Percentiles rank a stretch among this genome's conserved stretches.
These are phyloP conservation scores for Conidiobolus coronatus DNA, from an alignment of 371 early-diverging fungal genomes.

Conservation along the genomic window DNA sequence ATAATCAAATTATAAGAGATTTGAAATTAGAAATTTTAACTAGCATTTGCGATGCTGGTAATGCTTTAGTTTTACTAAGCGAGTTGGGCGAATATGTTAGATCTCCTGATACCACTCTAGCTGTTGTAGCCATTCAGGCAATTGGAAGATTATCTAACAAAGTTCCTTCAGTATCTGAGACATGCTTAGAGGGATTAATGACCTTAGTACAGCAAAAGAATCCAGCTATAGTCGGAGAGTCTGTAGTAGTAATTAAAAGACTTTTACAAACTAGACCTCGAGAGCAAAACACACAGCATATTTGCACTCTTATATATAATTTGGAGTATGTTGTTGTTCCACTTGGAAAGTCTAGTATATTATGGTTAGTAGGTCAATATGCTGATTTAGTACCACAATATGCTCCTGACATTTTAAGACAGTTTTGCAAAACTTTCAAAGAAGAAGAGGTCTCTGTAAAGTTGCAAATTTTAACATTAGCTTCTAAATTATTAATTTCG, in stretches of 20 bases:
- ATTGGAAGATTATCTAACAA: constrained; percentile 39
- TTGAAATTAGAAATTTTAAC: constrained; percentile 69
- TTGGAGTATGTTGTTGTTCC: constrained; percentile 40
- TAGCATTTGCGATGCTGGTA: constrained; percentile 16
- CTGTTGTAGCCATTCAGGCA: constrained; percentile 41
- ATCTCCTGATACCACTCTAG: constrained; percentile 34
- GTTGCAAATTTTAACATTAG: constrained; percentile 57
- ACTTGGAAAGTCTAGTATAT: constrained; percentile 41
- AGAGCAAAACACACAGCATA: constrained; percentile 18
- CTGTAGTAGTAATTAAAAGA: constrained; percentile 48
- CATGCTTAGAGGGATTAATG: constrained; percentile 31
- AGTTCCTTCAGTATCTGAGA: constrained; percentile 32
- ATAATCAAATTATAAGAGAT: constrained; percentile 50
- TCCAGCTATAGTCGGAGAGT: constrained; percentile 50
- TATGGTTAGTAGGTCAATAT: constrained; percentile 72
- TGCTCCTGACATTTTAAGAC: constrained; percentile 65
- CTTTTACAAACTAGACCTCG: constrained; percentile 31
- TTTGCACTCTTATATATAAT: constrained; percentile 34
- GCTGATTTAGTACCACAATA: constrained; percentile 23
- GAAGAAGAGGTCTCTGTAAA: constrained; percentile 41
- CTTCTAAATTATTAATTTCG: constrained; percentile 33
- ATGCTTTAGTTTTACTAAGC: constrained; percentile 10
- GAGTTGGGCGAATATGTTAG: constrained; percentile 17
- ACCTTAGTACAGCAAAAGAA: constrained; percentile 37
- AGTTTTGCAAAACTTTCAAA: constrained; percentile 41